These are phyloP conservation scores for Cichorium intybus DNA, from an alignment of 140 eudicot species.

Conservation along the genomic window DNA sequence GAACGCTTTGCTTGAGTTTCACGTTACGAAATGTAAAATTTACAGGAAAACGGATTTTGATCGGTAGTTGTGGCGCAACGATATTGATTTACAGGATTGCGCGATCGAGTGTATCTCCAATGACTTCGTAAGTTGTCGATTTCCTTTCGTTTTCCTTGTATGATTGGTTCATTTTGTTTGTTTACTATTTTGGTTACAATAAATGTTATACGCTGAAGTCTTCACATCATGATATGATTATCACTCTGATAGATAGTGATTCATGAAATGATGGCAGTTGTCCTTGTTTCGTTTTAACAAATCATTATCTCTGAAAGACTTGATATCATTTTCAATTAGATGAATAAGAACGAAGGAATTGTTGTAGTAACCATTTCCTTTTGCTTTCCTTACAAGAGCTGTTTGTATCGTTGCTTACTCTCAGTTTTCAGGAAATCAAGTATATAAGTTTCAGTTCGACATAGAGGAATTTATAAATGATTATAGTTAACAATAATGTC, in stretches of 20 bases:
- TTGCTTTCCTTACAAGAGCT: neutral
- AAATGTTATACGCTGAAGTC: neutral
- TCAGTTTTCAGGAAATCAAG: neutral
- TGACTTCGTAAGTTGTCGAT: slow-evolving; percentile 23
- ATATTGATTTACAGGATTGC: slow-evolving; percentile 12
- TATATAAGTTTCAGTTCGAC: too few species aligned
- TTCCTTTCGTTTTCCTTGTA: neutral
- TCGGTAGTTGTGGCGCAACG: neutral
- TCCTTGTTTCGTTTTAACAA: neutral
- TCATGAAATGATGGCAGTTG: neutral
- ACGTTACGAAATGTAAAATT: slow-evolving; percentile 16
- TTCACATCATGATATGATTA: neutral
- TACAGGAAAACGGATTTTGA: slow-evolving; percentile 6
- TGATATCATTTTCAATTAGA: neutral
- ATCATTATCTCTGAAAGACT: neutral
- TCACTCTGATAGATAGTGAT: neutral
- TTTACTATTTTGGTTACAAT: neutral
- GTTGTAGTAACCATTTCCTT: neutral
- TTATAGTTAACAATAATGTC: neutral
- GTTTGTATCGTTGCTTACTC: neutral
- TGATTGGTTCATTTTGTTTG: slow-evolving; percentile 14
- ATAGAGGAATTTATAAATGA: neutral
- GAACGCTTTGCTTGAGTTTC: slow-evolving; percentile 21
- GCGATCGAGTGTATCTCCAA: slow-evolving; percentile 18
- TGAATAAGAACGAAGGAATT: neutral